phyloP scores from a whole-genome alignment of 129 eudicot species.

The Ambrosia trifida region DNA sequence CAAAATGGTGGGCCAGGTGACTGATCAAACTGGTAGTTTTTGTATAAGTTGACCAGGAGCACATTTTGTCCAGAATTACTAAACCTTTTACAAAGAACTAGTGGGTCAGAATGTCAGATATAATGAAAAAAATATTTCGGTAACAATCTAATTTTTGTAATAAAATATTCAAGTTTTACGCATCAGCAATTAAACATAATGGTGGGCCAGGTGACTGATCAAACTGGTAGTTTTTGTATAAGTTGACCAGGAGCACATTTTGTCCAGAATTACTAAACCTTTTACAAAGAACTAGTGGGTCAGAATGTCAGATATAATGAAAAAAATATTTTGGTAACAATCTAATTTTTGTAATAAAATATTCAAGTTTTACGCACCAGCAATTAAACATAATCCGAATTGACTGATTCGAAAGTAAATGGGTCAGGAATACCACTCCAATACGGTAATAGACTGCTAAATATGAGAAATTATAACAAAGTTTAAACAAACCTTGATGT shows the following conservation, averaged over 20 bases:
- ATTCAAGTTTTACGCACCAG: not conserved
- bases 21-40: not conserved
- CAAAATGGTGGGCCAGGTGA: not conserved
- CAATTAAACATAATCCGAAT: not conserved
- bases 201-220: not conserved
- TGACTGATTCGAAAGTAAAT: not conserved
- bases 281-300: not conserved
- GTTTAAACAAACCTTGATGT: slow-evolving; percentile 69
- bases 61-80: not conserved
- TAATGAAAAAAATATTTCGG: not conserved
- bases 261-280: not conserved
- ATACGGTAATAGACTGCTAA: slow-evolving; percentile 4
- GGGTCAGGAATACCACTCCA: not conserved
- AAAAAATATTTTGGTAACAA: not conserved
- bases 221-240: not conserved
- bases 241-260: not conserved
- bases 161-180: not conserved
- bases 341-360: not conserved
- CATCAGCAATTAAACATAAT: not conserved
- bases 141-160: not conserved
- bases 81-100: not conserved
- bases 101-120: not conserved
- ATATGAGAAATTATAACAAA: slow-evolving; percentile 17
- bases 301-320: too few species aligned
- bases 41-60: not conserved